Evolutionary conservation across 345 rosid species (phyloP).

Genomic region (Salix udensis): DNA sequence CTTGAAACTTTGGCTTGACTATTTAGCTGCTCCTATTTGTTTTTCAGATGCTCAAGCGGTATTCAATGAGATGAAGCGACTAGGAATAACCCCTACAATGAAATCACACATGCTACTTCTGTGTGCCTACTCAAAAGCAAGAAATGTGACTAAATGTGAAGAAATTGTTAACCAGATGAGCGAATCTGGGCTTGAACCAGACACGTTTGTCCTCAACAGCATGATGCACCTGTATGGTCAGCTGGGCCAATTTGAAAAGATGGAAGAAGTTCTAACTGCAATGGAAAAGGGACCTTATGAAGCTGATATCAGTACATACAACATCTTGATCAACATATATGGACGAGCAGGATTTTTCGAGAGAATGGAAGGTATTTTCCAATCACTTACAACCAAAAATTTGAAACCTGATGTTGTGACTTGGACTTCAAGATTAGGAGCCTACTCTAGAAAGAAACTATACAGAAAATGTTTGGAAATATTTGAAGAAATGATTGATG

Average conservation of each 20-base stretch:
- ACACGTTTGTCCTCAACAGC: slow-evolving; percentile 72
- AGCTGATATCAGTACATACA: slow-evolving; percentile 73
- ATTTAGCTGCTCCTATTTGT: neutral
- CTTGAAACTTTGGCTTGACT: neutral
- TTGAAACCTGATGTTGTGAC: slow-evolving; percentile 76
- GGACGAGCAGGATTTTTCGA: slow-evolving; percentile 74
- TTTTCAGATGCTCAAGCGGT: slow-evolving; percentile 67
- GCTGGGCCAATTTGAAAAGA: slow-evolving; percentile 66
- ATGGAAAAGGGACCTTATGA: slow-evolving; percentile 59
- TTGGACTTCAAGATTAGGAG: slow-evolving; percentile 83
- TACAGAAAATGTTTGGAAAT: slow-evolving; percentile 65
- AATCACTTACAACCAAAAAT: slow-evolving; percentile 34
- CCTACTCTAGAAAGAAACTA: slow-evolving; percentile 76
- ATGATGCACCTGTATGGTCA: slow-evolving; percentile 83
- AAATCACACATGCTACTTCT: slow-evolving; percentile 91
- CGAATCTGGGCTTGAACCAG: slow-evolving; percentile 67
- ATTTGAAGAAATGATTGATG: slow-evolving; percentile 85
- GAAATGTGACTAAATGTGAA: slow-evolving; percentile 67
- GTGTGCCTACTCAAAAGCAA: slow-evolving; percentile 71
- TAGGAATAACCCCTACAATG: slow-evolving; percentile 81
- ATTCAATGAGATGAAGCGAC: slow-evolving; percentile 75
- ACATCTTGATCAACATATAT: slow-evolving; percentile 74
- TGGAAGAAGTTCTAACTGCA: slow-evolving; percentile 61
- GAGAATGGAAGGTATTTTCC: slow-evolving; percentile 60
- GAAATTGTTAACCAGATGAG: slow-evolving; percentile 63